These are phyloP conservation scores for Ceratocystis ficicola DNA, from an alignment of 2,329 filamentous ascomycete genomes.

Conservation along the genomic window DNA sequence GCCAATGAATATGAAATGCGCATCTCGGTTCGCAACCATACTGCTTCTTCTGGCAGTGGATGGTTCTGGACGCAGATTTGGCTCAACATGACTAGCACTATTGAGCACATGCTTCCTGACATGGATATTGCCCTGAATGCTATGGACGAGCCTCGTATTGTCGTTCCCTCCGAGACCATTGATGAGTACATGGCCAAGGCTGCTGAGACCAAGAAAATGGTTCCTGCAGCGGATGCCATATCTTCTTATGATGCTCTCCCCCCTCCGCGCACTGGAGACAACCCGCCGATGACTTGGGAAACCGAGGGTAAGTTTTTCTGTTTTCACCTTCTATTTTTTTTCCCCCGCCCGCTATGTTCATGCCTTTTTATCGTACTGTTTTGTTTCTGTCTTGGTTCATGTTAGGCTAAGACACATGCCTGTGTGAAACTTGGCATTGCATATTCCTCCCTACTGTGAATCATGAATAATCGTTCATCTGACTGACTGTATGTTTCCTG, in stretches of 20 bases:
- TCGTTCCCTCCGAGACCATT: constrained; percentile 52
- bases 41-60: constrained; percentile 39
- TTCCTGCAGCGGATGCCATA: constrained; percentile 35
- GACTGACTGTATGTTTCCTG: background rate
- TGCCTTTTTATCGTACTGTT: background rate
- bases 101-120: constrained; percentile 48
- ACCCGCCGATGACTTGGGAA: constrained; percentile 39
- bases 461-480: background rate
- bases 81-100: constrained; percentile 40
- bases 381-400: background rate
- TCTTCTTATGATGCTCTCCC: constrained; percentile 36
- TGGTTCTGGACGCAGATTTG: constrained; percentile 50
- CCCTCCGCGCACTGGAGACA: constrained; percentile 25
- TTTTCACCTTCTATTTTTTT: background rate
- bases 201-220: constrained; percentile 36
- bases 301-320: constrained; percentile 34
- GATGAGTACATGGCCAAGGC: constrained; percentile 42
- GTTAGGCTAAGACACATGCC: background rate
- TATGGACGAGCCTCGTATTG: constrained; percentile 54
- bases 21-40: constrained; percentile 45
- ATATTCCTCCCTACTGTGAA: background rate
- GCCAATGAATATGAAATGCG: constrained; percentile 47
- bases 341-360: background rate
- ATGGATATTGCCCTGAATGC: constrained; percentile 56
- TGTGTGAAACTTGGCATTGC: background rate